Evolutionary conservation across 305 asterid species (phyloP), one percentile per base, ranked within the genome.

Genomic region (Rubia peregrina): DNA sequence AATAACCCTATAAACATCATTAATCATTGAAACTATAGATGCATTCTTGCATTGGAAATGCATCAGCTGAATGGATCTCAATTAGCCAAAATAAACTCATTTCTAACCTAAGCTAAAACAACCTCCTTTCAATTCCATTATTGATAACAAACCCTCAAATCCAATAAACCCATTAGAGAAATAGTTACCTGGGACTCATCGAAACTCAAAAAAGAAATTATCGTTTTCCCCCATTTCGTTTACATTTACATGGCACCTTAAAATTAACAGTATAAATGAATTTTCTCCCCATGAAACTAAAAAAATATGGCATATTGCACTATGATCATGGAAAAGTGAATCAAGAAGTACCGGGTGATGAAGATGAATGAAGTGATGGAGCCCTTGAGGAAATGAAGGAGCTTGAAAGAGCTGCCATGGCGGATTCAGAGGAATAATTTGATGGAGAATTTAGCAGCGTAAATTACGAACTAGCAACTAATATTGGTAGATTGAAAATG

Each of bases 371-470:
- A 14, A 56, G 71, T 14, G 73, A 67, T 30, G 72, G 68, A 7
- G 5, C 53, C 62, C 19, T 69, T 44, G 74, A 51, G n/a, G 76
- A 73, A 19, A 48, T 12, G 61, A 36, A 65, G 24, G 78, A 72
- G 67, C 26, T 72, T 49, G 80, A 75, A 59, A 79, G 74, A 79
- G 76, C 69, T 49, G 68, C 56, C 80, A 73, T 70, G 49, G 56
- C 42, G 10, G 53, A 49, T 30, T 41, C 73, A 19, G 22, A 44
- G 46, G 22, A 44, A 59, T 26, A 59, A 36, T 59, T 2, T 9
- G 64, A 61, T 22, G 67, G 48, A 62, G 67, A 36, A 38, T 3
- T 61, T 4, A 61, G 21, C 66, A 24, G 62, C 64, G 38, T 22
- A 24, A 57, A 56, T 16, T 49, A 3, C 1, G 2, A 30, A 30